phyloP scores from a whole-genome alignment of 345 rosid genomes.

The Gossypium bickii region DNA sequence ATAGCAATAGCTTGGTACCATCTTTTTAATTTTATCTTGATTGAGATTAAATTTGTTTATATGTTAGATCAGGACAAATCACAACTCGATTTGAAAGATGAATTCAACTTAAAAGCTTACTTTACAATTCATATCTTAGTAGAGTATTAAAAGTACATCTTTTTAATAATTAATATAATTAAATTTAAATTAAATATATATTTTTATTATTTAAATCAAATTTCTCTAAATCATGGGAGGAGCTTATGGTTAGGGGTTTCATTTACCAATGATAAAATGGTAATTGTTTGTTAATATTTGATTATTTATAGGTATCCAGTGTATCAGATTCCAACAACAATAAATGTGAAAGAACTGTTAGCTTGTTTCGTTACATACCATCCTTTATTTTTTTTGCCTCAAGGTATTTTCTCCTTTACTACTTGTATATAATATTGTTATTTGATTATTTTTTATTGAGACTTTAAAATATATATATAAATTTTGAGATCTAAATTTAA shows the following conservation, averaged over 20 bases:
- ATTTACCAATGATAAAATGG: neutral
- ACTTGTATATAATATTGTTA: neutral
- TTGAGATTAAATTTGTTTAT: neutral
- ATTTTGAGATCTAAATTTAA: neutral
- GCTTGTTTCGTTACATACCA: slow-evolving; percentile 51
- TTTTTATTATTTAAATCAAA: no score
- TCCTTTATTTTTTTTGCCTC: slow-evolving; percentile 22
- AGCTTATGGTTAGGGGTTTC: neutral
- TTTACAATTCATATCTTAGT: no score
- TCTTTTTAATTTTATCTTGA: neutral
- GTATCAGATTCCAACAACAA: slow-evolving; percentile 31
- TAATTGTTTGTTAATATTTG: neutral
- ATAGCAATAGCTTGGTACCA: slow-evolving; percentile 36
- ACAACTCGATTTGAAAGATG: no score
- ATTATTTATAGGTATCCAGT: slow-evolving; percentile 37
- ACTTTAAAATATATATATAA: no score
- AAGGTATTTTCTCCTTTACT: slow-evolving; percentile 28
- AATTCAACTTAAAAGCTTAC: no score
- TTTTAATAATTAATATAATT: no score
- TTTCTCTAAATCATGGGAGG: no score
- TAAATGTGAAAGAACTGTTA: slow-evolving; percentile 23
- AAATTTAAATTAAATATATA: no score
- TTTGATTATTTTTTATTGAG: neutral
- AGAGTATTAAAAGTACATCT: no score
- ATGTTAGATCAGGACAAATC: no score